phyloP scores from a whole-genome alignment of 352 stramenopile species.

The Globisporangium takayamanum region DNA sequence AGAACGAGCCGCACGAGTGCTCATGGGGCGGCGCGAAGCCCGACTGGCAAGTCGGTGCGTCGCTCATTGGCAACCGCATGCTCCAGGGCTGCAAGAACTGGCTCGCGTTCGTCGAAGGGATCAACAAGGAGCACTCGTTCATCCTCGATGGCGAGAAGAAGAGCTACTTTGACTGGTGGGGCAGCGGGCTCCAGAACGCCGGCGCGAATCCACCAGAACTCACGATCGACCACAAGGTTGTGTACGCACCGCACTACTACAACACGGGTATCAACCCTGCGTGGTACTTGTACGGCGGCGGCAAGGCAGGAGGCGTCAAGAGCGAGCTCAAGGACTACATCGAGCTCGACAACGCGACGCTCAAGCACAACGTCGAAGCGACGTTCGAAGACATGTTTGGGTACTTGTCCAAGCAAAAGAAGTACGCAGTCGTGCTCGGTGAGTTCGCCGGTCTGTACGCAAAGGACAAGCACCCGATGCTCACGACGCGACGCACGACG shows the following conservation, averaged over 20 bases:
- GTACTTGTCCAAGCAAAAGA: slow-evolving; percentile 40
- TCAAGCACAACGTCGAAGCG: slow-evolving; percentile 48
- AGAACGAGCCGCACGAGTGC: slow-evolving; percentile 64
- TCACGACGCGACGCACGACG: slow-evolving; percentile 56
- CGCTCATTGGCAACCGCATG: slow-evolving; percentile 57
- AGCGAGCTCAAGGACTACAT: slow-evolving; percentile 27
- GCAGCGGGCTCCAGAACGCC: slow-evolving; percentile 45
- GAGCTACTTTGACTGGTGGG: slow-evolving; percentile 69
- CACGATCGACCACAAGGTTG: slow-evolving; percentile 43
- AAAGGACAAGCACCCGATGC: slow-evolving; percentile 39
- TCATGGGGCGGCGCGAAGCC: slow-evolving; percentile 33
- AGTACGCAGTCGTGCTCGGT: slow-evolving; percentile 50
- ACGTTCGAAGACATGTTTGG: slow-evolving; percentile 73
- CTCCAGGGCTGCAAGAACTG: slow-evolving; percentile 56
- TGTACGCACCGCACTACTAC: slow-evolving; percentile 76
- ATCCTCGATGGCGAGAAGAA: slow-evolving; percentile 24
- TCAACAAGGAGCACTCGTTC: slow-evolving; percentile 42
- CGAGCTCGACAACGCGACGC: slow-evolving; percentile 45
- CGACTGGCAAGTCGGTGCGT: slow-evolving; percentile 51
- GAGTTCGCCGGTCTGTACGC: slow-evolving; percentile 65
- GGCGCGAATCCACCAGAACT: slow-evolving; percentile 32
- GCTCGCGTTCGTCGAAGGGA: slow-evolving; percentile 64
- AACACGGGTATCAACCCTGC: slow-evolving; percentile 60
- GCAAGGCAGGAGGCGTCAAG: slow-evolving; percentile 20
- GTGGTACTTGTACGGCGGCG: slow-evolving; percentile 54